Conservation (phyloP, 192 early-diverging fungal genomes). For the Coemansia sp. region DNA sequence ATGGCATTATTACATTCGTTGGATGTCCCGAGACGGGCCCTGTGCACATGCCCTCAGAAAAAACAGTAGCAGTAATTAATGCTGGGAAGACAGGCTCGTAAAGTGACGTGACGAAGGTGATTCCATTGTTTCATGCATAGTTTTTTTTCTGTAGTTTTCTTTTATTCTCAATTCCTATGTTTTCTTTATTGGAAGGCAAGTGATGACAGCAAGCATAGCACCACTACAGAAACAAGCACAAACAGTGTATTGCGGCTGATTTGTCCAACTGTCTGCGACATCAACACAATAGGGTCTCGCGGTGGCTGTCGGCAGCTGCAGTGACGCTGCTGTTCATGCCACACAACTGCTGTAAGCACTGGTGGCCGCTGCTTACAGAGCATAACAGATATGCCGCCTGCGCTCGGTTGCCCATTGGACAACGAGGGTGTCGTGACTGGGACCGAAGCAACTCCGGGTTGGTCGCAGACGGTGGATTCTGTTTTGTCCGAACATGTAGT, state of each 20-base stretch:
- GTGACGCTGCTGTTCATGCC: too few relatives aligned
- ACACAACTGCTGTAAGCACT: too few relatives aligned
- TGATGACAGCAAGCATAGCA: constrained; percentile 18
- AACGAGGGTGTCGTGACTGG: too few relatives aligned
- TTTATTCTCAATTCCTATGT: background rate
- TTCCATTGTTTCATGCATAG: too few relatives aligned
- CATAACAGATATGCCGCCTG: too few relatives aligned
- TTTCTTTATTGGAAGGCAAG: constrained; percentile 11
- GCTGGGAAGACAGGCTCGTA: background rate
- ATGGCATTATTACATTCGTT: constrained; percentile 37
- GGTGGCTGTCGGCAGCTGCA: background rate
- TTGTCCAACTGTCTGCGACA: constrained; percentile 7
- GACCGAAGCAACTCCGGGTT: too few relatives aligned
- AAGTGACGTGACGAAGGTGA: background rate
- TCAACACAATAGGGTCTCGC: constrained; percentile 13
- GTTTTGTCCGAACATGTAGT: too few relatives aligned
- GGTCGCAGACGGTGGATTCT: too few relatives aligned
- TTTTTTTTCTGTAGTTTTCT: too few relatives aligned
- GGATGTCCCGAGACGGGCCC: constrained; percentile 14
- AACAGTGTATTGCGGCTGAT: constrained; percentile 22
- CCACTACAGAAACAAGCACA: constrained; percentile 10
- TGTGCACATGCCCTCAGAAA: constrained; percentile 4
- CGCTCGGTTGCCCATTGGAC: too few relatives aligned
- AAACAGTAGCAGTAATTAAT: too few relatives aligned
- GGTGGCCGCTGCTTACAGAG: too few relatives aligned